Evolutionary conservation across 495 filamentous ascomycete genomes (phyloP).

Genomic region (Lasiosphaeria ovina): DNA sequence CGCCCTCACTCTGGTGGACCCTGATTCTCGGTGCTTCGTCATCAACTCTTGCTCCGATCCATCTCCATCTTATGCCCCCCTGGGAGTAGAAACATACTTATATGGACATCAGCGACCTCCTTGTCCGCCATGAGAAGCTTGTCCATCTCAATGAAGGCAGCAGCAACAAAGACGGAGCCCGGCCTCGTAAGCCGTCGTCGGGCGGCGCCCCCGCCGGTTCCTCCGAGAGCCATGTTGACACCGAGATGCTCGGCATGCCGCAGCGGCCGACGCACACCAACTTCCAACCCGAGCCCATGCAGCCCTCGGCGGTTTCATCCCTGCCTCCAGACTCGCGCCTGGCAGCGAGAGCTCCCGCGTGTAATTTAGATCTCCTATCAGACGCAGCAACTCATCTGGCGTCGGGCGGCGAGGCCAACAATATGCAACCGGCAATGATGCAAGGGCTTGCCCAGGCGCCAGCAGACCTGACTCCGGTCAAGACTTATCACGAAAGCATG

Average conservation of each 20-base stretch:
- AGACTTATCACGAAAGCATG: slow-evolving; percentile 44
- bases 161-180: slow-evolving; percentile 43
- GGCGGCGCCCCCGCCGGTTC: slow-evolving; percentile 37
- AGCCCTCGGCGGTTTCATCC: slow-evolving; percentile 36
- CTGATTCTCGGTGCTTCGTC: slow-evolving; percentile 9
- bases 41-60: slow-evolving; percentile 5
- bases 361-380: slow-evolving; percentile 52
- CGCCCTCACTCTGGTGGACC: slow-evolving; percentile 7
- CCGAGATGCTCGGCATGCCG: slow-evolving; percentile 44
- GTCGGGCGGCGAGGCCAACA: slow-evolving; percentile 47
- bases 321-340: slow-evolving; percentile 42
- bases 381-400: slow-evolving; percentile 51
- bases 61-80: slow-evolving; percentile 1
- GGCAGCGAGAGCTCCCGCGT: slow-evolving; percentile 44
- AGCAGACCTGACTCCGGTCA: slow-evolving; percentile 40
- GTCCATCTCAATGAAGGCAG: slow-evolving; percentile 64
- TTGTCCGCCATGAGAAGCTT: slow-evolving; percentile 71
- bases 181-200: slow-evolving; percentile 48
- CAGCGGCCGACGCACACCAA: slow-evolving; percentile 29
- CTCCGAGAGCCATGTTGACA: slow-evolving; percentile 40
- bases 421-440: slow-evolving; percentile 47
- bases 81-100: slow-evolving; percentile 39
- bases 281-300: slow-evolving; percentile 38
- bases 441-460: slow-evolving; percentile 38
- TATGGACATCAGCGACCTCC: slow-evolving; percentile 63